Base-by-base conservation (phyloP, 495 filamentous ascomycete species). In the Neurospora terricola region DNA sequence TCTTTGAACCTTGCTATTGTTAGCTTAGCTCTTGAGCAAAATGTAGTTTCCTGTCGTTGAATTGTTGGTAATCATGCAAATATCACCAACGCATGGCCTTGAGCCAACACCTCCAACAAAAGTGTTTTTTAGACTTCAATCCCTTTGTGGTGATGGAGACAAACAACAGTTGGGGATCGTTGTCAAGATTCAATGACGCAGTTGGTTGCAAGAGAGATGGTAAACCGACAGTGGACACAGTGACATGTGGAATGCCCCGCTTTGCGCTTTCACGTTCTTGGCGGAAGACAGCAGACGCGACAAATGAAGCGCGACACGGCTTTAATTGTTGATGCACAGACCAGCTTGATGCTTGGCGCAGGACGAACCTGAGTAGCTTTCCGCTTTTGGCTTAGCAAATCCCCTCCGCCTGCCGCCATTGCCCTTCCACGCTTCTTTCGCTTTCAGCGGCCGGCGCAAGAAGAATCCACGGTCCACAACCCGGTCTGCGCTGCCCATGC, bases 371-470 rank as follows among this genome's bases (percentile, higher is more conserved):
- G 72, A 70, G 21, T 69, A 45, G 74, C 71, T 70, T 70, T 21
- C 73, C 79, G 73, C 7, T 72, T 79, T 77, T 23, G 77, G 79
- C 42, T 76, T 81, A 79, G 79, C 75, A 72, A 72, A 62, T 72
- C 73, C 70, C 27, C 54, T 66, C 54, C 54, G 54, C 54, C 54
- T 66, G 54, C 54, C 54, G 54, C 54, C 54, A 27, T 30, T 66
- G 23, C 27, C 3, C 54, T 62, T 62, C 54, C 54, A 62, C 54
- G 23, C 54, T 27, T 59, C 23, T 66, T 66, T 34, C 27, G 34
- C 54, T 66, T 66, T 66, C 54, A 66, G 54, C 54, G 54, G 27
- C 54, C 54, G 54, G 54, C 54, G 27, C 54, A 62, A 30, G 48
- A 54, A 23, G 48, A 62, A 62, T 62, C 54, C 54, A 62, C 27